phyloP scores from a whole-genome alignment of 306 rosid species.

The Castanopsis chinensis region DNA sequence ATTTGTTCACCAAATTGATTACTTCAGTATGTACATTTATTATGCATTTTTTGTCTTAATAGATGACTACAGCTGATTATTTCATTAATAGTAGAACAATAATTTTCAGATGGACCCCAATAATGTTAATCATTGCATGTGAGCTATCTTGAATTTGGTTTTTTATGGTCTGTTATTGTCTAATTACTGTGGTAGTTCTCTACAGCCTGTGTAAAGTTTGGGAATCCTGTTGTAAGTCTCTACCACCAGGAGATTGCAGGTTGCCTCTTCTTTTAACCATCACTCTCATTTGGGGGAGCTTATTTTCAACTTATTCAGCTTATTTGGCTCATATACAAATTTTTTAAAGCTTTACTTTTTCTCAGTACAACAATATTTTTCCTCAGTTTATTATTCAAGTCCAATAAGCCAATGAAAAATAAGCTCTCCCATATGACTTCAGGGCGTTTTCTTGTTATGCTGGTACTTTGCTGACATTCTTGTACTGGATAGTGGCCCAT shows the following conservation, averaged over 20 bases:
- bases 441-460: not conserved
- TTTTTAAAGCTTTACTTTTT: too few relatives aligned
- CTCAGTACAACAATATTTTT: too few relatives aligned
- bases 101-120: not conserved
- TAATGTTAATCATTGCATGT: not conserved
- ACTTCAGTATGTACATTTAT: not conserved
- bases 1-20: not conserved
- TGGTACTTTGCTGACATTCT: not conserved
- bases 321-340: not conserved
- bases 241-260: not conserved
- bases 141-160: not conserved
- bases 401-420: too few relatives aligned
- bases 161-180: not conserved
- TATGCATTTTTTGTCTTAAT: not conserved
- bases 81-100: not conserved
- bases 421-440: too few relatives aligned
- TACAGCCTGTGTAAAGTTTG: conserved; percentile 7
- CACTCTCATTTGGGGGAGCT: conserved; percentile 4
- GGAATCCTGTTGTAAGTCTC: not conserved
- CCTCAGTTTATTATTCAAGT: too few relatives aligned
- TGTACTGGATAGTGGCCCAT: not conserved
- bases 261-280: not conserved
- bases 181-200: not conserved
- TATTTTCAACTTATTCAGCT: not conserved
- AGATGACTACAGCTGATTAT: not conserved